Evolutionary conservation across 2,329 filamentous ascomycete species (phyloP).

Genomic region (Neospermospora avenae): DNA sequence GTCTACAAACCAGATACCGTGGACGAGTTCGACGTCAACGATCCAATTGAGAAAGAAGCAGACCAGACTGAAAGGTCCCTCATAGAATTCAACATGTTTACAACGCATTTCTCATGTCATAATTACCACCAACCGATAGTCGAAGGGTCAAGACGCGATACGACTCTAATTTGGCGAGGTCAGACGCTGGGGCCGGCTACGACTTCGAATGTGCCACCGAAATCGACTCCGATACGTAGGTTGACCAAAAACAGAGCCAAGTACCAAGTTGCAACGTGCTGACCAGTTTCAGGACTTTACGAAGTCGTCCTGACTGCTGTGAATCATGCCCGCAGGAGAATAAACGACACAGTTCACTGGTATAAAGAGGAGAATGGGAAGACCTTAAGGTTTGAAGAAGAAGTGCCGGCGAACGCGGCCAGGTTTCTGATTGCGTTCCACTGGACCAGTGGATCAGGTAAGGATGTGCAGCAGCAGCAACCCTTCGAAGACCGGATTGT

Average conservation of each 20-base stretch:
- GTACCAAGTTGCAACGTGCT: neutral
- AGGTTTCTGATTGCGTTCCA: neutral
- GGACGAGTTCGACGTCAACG: neutral
- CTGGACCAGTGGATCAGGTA: neutral
- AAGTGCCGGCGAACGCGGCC: no score
- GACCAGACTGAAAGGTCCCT: neutral
- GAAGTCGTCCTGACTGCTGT: neutral
- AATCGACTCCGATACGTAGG: no score
- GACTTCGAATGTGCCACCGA: no score
- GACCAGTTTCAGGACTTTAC: neutral
- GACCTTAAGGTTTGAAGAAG: no score
- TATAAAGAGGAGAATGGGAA: neutral
- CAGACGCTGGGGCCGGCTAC: neutral
- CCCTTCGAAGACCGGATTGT: neutral
- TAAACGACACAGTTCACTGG: neutral
- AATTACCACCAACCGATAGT: neutral
- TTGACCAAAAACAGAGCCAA: no score
- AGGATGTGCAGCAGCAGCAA: neutral
- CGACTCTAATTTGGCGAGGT: neutral
- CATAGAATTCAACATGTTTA: constrained; percentile 1
- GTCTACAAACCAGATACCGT: neutral
- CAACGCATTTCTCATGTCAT: neutral
- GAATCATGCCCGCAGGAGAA: neutral
- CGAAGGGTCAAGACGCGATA: neutral
- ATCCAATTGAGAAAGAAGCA: no score